Base-by-base conservation (phyloP, 2,329 filamentous ascomycete species). In the Xylaria hypoxylon region DNA sequence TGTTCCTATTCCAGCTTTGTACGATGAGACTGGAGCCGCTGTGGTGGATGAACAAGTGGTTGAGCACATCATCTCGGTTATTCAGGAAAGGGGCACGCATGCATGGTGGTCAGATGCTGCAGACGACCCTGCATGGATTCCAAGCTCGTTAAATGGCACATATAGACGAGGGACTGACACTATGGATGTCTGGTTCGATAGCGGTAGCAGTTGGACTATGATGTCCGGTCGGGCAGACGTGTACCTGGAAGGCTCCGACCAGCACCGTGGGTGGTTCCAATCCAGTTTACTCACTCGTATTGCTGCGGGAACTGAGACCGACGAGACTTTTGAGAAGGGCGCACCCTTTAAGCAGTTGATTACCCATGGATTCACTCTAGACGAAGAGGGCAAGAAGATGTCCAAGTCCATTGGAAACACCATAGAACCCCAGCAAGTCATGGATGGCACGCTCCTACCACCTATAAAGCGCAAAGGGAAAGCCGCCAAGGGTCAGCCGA, bases 141-240 rank as follows among this genome's bases (percentile, higher is more conserved):
- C 90, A 1, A 79, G 87, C 5, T 85, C 87, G 10, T 81, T 97
- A 1, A 80, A 81, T 35, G 81, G 83, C 8, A 76, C 81, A 5
- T 96, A 91, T 76, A 83, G 86, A 53, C 90, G 96, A 68, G 95
- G 95, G 15, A 92, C 85, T 48, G 96, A 99, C 75, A 99, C 96
- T 0, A 99, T 99, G 96, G 96, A 99, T 78, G 96, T 99, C 10
- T 99, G 96, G 96, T 99, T 99, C 73, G 96, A 99, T 78, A 98
- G 96, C 71, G 96, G 96, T 5, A 97, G 92, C 56, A 97, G 93
- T 75, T 99, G 96, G 96, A 91, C 84, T 3, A 84, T 87, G 75
- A 83, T 81, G 31, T 72, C 78, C 8, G 75, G 77, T 31, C 89
- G 77, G 26, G 93, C 93, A 0, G 94, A 99, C 77, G 86, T 98